phyloP scores from a whole-genome alignment of 2,329 filamentous ascomycete genomes.

The Microsporum ferrugineum region DNA sequence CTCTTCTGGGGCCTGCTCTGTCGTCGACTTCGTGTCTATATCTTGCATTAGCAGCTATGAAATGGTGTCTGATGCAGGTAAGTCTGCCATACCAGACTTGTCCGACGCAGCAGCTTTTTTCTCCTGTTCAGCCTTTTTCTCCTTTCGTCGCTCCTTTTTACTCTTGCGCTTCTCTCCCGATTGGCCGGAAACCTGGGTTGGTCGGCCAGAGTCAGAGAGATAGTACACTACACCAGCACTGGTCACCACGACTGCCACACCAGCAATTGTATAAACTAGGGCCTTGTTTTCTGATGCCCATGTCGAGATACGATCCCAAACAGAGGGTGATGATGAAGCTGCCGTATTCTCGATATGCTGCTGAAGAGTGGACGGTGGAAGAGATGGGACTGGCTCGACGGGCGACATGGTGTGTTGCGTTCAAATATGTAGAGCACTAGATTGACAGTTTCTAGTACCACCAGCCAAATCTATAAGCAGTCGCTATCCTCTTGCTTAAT shows the following conservation, averaged over 20 bases:
- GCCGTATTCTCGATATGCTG: conserved; percentile 8
- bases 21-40: conserved; percentile 39
- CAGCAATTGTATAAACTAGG: conserved; percentile 89
- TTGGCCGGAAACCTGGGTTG: conserved; percentile 25
- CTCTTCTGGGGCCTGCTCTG: conserved; percentile 49
- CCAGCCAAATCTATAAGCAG: background rate
- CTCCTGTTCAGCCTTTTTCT: conserved; percentile 56
- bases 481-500: background rate
- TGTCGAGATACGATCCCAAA: conserved; percentile 80
- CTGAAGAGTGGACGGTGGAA: background rate
- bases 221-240: conserved; percentile 92
- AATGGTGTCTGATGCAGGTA: conserved; percentile 18
- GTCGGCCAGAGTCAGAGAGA: conserved; percentile 44
- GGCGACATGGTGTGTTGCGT: background rate
- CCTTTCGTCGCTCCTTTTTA: conserved; percentile 83
- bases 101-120: conserved; percentile 36
- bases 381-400: background rate
- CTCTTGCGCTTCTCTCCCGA: conserved; percentile 54
- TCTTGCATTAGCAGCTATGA: conserved; percentile 10
- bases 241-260: conserved; percentile 81
- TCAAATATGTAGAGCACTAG: background rate
- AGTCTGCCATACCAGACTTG: conserved; percentile 11
- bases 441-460: background rate
- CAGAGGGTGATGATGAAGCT: conserved; percentile 10
- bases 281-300: conserved; percentile 97